Evolutionary conservation across 129 eudicot species (phyloP), one percentile per base, ranked within the genome.

Genomic region (Helianthus tuberosus): DNA sequence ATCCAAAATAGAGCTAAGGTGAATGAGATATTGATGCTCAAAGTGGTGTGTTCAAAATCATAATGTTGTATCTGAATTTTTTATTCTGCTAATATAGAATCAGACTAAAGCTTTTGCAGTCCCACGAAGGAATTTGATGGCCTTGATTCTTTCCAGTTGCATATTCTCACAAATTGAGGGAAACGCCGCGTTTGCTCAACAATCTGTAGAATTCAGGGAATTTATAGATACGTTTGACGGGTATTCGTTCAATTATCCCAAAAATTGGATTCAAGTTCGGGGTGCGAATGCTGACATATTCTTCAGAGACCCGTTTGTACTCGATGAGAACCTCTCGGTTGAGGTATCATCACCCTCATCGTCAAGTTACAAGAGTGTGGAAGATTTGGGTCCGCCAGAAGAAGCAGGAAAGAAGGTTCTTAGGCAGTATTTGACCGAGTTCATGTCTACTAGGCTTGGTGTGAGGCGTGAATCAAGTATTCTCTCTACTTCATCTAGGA

Each of bases 261-360:
- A 64, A 76, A 94, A 91, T 68, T 94, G 99, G 99, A 94, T 94
- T 76, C 93, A 91, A 87, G 99, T 94, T 8, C 85, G 89, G 27
- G 99, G 99, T 46, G 99, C 99, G 27, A 92, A 92, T 64, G 99
- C 97, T 13, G 99, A 94, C 73, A 84, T 94, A 75, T 94, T 94
- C 80, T 94, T 94, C 74, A 86, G 99, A 86, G 99, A 94, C 67
- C 99, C 99, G 38, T 91, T 61, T 71, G 83, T 94, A 58, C 97
- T 94, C 11, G 97, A 90, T 78, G 96, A 90, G 69, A 94, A 94
- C 72, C 74, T 94, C 14, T 90, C 97, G 0, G 89, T 90, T 64
- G 88, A 88, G 80, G 83, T 94, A 48, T 94, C 98, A 6, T 94
- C 98, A 3, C 98, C 98, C 52, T 94, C 98, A 27, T 94, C 98